phyloP scores from a whole-genome alignment of 1,284 basidiomycete species.

The Sphaerobolus stellatus region DNA sequence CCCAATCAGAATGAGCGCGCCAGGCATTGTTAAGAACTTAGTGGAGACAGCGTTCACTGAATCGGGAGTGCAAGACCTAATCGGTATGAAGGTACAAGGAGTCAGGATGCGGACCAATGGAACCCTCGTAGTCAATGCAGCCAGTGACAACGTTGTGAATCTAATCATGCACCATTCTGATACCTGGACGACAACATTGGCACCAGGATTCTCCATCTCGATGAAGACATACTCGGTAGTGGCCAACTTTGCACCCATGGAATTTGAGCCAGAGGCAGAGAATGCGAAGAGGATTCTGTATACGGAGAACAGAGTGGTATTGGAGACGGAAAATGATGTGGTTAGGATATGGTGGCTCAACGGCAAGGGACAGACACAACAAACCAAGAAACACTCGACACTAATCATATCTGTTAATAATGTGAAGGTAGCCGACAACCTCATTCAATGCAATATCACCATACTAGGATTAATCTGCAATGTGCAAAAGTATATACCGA shows the following conservation, averaged over 20 bases:
- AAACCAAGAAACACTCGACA: conserved; percentile 2
- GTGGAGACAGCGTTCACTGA: too few species aligned
- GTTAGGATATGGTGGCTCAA: neutral
- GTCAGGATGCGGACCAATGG: too few species aligned
- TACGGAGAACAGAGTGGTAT: neutral
- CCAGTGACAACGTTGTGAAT: too few species aligned
- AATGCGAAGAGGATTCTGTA: neutral
- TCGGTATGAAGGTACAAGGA: too few species aligned
- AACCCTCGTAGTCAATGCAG: too few species aligned
- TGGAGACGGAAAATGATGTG: neutral
- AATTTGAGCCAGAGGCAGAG: neutral
- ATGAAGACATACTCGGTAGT: neutral
- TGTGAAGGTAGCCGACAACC: neutral
- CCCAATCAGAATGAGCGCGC: too few species aligned
- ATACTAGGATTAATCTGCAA: neutral
- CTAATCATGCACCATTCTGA: too few species aligned
- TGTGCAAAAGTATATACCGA: neutral
- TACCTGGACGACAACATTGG: too few species aligned
- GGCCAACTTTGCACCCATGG: neutral
- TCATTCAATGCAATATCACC: neutral
- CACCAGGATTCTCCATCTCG: neutral
- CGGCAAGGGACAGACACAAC: neutral
- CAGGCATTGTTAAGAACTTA: too few species aligned
- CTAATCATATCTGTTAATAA: neutral
- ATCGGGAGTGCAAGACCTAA: too few species aligned